phyloP scores from a whole-genome alignment of 2,329 filamentous ascomycete genomes.

The Blastomyces emzantsi region DNA sequence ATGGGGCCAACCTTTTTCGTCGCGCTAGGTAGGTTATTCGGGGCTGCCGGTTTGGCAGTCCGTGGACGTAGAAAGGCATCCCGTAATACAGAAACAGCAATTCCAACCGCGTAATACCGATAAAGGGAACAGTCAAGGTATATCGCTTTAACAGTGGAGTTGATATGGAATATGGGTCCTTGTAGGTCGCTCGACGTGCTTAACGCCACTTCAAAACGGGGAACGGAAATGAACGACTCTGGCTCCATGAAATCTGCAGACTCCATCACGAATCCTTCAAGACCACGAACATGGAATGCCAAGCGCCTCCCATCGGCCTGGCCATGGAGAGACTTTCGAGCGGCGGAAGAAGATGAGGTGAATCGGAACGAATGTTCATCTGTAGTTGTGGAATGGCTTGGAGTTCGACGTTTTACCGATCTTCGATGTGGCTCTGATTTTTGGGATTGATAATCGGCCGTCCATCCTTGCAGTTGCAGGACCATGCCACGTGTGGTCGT shows the following conservation, averaged over 20 bases:
- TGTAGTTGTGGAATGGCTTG: conserved; percentile 58
- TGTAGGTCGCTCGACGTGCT: conserved; percentile 78
- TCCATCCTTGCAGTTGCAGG: conserved; percentile 79
- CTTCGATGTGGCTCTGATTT: conserved; percentile 51
- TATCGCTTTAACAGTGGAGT: conserved; percentile 69
- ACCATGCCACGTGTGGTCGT: conserved; percentile 72
- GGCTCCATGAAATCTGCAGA: conserved; percentile 72
- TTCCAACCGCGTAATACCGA: conserved; percentile 78
- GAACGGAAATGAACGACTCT: conserved; percentile 78
- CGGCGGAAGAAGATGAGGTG: conserved; percentile 34
- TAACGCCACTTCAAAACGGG: conserved; percentile 77
- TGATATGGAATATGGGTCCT: conserved; percentile 79
- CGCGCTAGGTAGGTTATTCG: neutral
- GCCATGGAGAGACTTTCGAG: conserved; percentile 31
- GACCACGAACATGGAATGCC: conserved; percentile 66
- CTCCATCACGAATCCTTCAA: conserved; percentile 89
- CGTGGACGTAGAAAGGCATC: conserved; percentile 48
- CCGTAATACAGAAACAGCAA: conserved; percentile 66
- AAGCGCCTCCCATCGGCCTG: conserved; percentile 70
- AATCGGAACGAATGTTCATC: conserved; percentile 53
- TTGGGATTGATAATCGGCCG: conserved; percentile 78
- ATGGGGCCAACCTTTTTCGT: neutral
- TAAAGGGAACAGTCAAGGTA: conserved; percentile 86
- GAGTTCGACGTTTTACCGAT: conserved; percentile 58
- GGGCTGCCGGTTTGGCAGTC: conserved; percentile 4